phyloP scores from a whole-genome alignment of 495 filamentous ascomycete species.

The Acidiella bohemica region DNA sequence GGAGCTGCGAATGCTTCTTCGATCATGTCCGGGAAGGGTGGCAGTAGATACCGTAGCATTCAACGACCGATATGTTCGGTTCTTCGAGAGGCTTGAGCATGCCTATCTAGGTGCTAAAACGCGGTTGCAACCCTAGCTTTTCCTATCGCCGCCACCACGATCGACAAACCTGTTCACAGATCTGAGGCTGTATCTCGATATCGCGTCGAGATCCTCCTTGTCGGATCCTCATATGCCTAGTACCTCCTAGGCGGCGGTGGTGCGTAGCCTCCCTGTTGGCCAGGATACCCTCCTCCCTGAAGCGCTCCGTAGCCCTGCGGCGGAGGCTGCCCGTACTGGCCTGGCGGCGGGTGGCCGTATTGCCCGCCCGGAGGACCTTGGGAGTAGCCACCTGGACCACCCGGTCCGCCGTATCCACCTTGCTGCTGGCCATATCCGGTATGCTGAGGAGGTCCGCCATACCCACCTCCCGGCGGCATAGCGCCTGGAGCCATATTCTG shows the following conservation, averaged over 20 bases:
- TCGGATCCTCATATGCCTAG: neutral
- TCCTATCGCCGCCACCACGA: too few species aligned
- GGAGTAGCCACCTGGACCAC: slow-evolving; percentile 11
- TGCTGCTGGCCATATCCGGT: slow-evolving; percentile 13
- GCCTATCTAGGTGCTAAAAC: too few species aligned
- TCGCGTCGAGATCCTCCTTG: too few species aligned
- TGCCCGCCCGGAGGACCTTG: slow-evolving; percentile 10
- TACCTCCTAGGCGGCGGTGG: neutral
- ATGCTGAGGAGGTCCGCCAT: slow-evolving; percentile 12
- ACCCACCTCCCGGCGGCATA: slow-evolving; percentile 10
- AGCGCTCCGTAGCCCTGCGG: neutral
- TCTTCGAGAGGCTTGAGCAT: too few species aligned
- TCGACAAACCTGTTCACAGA: too few species aligned
- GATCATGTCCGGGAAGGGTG: too few species aligned
- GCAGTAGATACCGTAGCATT: too few species aligned
- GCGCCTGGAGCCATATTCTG: slow-evolving; percentile 18
- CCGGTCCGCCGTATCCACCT: slow-evolving; percentile 1
- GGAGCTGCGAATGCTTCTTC: too few species aligned
- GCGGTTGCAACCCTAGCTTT: too few species aligned
- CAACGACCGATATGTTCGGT: too few species aligned
- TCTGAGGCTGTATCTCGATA: too few species aligned
- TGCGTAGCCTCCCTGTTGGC: neutral
- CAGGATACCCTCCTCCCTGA: neutral
- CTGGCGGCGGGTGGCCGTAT: slow-evolving; percentile 14
- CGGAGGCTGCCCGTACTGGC: slow-evolving; percentile 8